Evolutionary conservation across 305 asterid genomes (phyloP).

Genomic region (Fraxinus velutina): DNA sequence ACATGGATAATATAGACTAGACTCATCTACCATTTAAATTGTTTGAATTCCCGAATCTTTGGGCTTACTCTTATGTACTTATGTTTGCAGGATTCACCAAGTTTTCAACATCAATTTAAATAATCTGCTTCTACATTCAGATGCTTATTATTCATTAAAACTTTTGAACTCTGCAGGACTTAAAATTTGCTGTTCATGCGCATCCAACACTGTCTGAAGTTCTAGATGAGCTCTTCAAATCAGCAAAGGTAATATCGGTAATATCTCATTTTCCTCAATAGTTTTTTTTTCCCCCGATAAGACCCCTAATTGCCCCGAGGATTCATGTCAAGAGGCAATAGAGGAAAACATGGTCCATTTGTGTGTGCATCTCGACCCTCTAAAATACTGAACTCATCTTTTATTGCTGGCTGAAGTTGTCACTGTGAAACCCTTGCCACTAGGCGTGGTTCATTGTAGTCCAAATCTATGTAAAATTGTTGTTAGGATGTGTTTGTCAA

Average conservation of each 20-base stretch:
- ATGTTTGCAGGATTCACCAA: neutral
- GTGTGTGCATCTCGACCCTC: neutral
- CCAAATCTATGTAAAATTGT: conserved; percentile 10
- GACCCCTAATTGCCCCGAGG: neutral
- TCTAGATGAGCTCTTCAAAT: conserved; percentile 76
- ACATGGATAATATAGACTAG: neutral
- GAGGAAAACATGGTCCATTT: conserved; percentile 1
- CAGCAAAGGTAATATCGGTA: conserved; percentile 76
- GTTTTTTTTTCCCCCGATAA: neutral
- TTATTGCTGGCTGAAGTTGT: neutral
- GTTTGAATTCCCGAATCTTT: neutral
- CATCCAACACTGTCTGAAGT: conserved; percentile 95
- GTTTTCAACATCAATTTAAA: neutral
- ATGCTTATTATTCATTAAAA: conserved; percentile 21
- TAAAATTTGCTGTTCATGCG: conserved; percentile 80
- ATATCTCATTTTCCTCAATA: neutral
- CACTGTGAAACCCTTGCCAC: neutral
- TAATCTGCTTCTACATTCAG: neutral
- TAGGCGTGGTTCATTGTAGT: conserved; percentile 4
- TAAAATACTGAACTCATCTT: neutral
- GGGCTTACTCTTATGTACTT: neutral
- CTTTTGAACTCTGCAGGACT: conserved; percentile 55
- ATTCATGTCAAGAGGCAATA: neutral
- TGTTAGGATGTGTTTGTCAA: conserved; percentile 20
- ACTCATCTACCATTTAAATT: conserved; percentile 4